Evolutionary conservation across 768 basidiomycete species (phyloP), one percentile per base, ranked within the genome.

Genomic region (Tephrocybe sp.): DNA sequence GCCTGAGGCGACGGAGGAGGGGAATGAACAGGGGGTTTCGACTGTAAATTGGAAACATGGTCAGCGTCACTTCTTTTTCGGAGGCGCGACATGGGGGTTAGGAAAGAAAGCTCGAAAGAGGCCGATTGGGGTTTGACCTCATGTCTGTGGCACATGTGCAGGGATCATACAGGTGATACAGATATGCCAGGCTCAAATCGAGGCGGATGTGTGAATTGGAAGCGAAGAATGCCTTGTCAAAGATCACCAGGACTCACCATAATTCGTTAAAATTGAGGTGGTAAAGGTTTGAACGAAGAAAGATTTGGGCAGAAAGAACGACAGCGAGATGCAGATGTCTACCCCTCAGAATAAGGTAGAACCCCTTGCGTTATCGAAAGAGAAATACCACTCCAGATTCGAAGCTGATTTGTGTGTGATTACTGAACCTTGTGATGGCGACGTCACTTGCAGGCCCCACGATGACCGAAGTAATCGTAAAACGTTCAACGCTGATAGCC

Each of bases 1-100:
- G 66, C 60, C 52, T 69, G 70, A 17, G 79, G 81, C n/a, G 73
- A 76, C 42, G 68, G 66, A n/a, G 80, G 77, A 35, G 80, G 72
- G 16, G 81, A 80, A 57, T 69, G 74, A 46, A 70, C 61, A 39
- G 63, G 57, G 20, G 63, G 61, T 60, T 73, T 76, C 48, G 68
- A 66, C 74, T 79, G 77, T 39, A 53, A 51, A 51, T 61, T 54
- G 52, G 59, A 52, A 26, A 60, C 62, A 60, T 73, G 53, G 61
- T 78, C 70, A 68, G 69, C 60, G 59, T 62, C 59, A 56, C 65
- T 73, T 56, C 69, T 65, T 54, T 65, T 73, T 56, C 71, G 72
- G 62, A 78, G 72, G 60, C 70, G 76, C 45, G 75, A 77, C 80
- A 83, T 79, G 71, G 57, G 65, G 65, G 66, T 53, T 35, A 20